Evolutionary conservation across 2,329 filamentous ascomycete species (phyloP), one percentile per base, ranked within the genome.

Genomic region (Intubia oerlemansii): DNA sequence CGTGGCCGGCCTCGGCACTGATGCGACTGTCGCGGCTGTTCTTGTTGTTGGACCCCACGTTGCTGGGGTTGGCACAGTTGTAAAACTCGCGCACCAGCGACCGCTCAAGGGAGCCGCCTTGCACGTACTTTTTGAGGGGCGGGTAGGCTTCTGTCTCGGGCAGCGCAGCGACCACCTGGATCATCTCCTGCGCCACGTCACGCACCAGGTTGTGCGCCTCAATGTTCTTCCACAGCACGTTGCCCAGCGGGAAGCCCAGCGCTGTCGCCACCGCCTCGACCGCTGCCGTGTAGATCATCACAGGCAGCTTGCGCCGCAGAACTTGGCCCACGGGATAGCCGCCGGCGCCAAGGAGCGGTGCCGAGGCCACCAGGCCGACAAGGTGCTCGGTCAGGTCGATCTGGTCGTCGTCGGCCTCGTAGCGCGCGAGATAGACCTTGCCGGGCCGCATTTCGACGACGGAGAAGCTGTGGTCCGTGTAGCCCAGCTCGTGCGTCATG

Each of bases 181-280:
- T 62, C 7, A 84, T 73, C 48, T 98, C 73, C 3, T 62, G 50
- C 5, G 66, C 63, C 6, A 84, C 72, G 48, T 98, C 88, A 9
- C 62, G 54, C 50, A 85, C 75, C 24, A 78, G 59, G 23, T 62
- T 57, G 11, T 65, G 66, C 0, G 78, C 59, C 22, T 65, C 54
- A 35, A 57, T 59, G 48, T 84, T 84, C 41, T 64, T 60, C 7
- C 76, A 50, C 1, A 95, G 49, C 26, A 69, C 57, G 24, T 75
- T 12, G 9, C 21, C 67, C 44, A 90, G 91, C 17, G 65, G 60
- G 39, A 73, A 67, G 40, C 90, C 77, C 29, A 90, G 61, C 7
- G 91, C 54, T 2, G 78, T 73, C 4, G 80, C 84, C 5, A 93
- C 56, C 0, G 85, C 73, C 37, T 92, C 84, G 31, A 90, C 66